Conservation (phyloP, 2,329 filamentous ascomycete genomes). For the Ophiobolus disseminans region DNA sequence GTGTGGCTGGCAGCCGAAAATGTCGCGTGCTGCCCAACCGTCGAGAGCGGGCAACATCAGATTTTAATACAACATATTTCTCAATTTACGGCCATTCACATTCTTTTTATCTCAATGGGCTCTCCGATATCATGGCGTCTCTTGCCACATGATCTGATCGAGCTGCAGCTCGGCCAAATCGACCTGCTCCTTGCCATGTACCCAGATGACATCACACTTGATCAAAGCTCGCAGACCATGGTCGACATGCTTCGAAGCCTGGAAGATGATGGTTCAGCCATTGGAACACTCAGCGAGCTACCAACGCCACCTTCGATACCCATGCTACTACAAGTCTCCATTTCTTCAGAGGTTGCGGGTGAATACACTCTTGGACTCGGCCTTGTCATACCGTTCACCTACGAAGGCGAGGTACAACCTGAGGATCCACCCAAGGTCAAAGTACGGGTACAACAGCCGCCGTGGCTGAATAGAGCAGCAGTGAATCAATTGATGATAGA, state of each 20-base stretch:
- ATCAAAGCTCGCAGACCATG: conserved; percentile 5
- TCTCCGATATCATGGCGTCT: conserved; percentile 16
- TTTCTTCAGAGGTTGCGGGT: conserved; percentile 2
- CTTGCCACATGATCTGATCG: conserved; percentile 30
- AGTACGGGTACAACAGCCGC: conserved; percentile 31
- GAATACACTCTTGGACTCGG: conserved; percentile 20
- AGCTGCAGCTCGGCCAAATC: conserved; percentile 38
- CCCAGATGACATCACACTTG: conserved; percentile 27
- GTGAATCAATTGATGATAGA: conserved; percentile 23
- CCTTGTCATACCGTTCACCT: conserved; percentile 27
- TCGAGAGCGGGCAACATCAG: too few relatives aligned
- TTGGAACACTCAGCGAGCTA: too few relatives aligned
- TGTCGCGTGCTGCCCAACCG: conserved; percentile 8
- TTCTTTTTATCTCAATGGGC: too few relatives aligned
- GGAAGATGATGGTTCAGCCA: background rate
- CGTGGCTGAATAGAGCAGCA: conserved; percentile 31
- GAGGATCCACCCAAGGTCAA: conserved; percentile 28
- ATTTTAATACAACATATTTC: background rate
- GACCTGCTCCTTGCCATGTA: conserved; percentile 41
- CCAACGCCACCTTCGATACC: conserved; percentile 14
- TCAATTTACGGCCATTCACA: too few relatives aligned
- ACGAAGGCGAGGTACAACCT: conserved; percentile 8
- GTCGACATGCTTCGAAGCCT: conserved; percentile 20
- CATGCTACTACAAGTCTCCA: conserved; percentile 16
- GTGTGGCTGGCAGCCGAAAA: conserved; percentile 15